Evolutionary conservation across 1,139 yeast species (phyloP).

Genomic region (Waltiozyma sp.): DNA sequence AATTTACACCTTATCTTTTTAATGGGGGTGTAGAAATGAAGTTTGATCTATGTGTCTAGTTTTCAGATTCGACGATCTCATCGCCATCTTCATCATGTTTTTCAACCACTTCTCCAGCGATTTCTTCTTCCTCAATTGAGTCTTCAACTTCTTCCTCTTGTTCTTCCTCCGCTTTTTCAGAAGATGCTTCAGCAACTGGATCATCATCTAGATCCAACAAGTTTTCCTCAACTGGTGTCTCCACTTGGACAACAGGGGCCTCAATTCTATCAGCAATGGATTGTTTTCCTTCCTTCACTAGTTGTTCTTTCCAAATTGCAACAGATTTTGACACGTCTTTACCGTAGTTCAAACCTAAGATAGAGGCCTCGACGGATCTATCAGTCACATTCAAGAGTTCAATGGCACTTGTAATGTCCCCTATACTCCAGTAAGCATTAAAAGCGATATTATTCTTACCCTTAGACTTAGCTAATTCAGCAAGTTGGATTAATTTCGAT

Average conservation of each 20-base stretch:
- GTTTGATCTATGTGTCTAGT: not conserved
- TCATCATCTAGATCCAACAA: slow-evolving; percentile 26
- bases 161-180: slow-evolving; percentile 9
- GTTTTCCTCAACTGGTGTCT: slow-evolving; percentile 19
- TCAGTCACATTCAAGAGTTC: slow-evolving; percentile 59
- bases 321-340: slow-evolving; percentile 40
- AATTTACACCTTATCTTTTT: not conserved
- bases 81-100: slow-evolving; percentile 12
- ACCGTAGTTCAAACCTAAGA: slow-evolving; percentile 70
- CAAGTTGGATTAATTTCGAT: slow-evolving; percentile 47
- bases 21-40: not conserved
- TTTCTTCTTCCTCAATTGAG: slow-evolving; percentile 12
- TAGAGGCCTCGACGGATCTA: slow-evolving; percentile 75
- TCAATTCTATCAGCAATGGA: slow-evolving; percentile 52
- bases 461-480: slow-evolving; percentile 47
- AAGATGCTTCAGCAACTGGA: slow-evolving; percentile 12
- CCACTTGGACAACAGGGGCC: slow-evolving; percentile 22
- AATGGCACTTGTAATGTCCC: slow-evolving; percentile 55
- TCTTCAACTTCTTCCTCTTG: slow-evolving; percentile 16
- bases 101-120: too few species aligned
- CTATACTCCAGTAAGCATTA: slow-evolving; percentile 82
- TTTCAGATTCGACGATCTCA: not conserved
- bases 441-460: slow-evolving; percentile 90
- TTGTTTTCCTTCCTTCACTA: slow-evolving; percentile 40
- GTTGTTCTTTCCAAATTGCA: slow-evolving; percentile 53